These are phyloP conservation scores for Colletotrichum sidae DNA, from an alignment of 2,329 filamentous ascomycete species.

Conservation along the genomic window DNA sequence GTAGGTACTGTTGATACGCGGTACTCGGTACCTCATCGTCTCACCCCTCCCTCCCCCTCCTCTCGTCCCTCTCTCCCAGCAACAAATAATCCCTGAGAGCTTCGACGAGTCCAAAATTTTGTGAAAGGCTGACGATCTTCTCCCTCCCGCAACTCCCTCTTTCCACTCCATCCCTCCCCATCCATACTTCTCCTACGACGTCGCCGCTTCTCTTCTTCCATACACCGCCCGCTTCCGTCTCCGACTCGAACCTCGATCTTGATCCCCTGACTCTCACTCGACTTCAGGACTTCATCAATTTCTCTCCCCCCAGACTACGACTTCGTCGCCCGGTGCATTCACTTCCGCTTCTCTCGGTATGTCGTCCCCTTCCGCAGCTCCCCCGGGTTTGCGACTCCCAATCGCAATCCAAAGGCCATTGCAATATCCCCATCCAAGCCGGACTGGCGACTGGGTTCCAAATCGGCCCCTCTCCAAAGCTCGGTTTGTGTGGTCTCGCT, in stretches of 20 bases:
- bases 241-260: constrained; percentile 19
- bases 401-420: constrained; percentile 15
- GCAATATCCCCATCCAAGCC: constrained; percentile 15
- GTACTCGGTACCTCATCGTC: constrained; percentile 22
- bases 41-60: constrained; percentile 33
- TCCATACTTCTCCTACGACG: constrained; percentile 37
- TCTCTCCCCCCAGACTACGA: constrained; percentile 31
- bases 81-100: constrained; percentile 38
- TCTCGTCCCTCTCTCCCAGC: constrained; percentile 31
- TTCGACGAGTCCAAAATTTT: constrained; percentile 39
- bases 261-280: constrained; percentile 35
- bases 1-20: too few species aligned
- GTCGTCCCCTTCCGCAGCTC: constrained; percentile 7
- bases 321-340: constrained; percentile 32
- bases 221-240: constrained; percentile 34
- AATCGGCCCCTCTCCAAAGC: constrained; percentile 19
- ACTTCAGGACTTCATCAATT: constrained; percentile 34
- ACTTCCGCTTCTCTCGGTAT: constrained; percentile 31
- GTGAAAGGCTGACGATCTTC: constrained; percentile 41
- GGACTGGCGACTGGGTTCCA: not conserved
- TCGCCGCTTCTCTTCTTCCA: constrained; percentile 37
- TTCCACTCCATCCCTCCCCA: constrained; percentile 36
- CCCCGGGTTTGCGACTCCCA: constrained; percentile 6
- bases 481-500: constrained; percentile 10
- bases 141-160: constrained; percentile 36